Evolutionary conservation across 2,329 filamentous ascomycete genomes (phyloP), one percentile per base, ranked within the genome.

Genomic region (Claviceps africana): DNA sequence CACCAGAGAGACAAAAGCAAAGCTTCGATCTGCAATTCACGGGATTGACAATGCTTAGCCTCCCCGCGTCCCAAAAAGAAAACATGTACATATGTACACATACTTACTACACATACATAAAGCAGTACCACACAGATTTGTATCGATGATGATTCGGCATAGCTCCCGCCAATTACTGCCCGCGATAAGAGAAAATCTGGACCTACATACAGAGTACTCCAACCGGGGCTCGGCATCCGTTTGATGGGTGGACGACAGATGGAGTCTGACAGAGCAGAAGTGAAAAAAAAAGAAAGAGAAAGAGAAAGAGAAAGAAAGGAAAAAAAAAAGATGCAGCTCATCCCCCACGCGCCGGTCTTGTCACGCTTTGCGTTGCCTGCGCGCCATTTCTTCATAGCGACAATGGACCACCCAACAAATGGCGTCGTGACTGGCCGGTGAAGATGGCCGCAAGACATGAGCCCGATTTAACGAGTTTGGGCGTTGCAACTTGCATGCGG

Each of bases 161-260:
- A 43, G 21, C 17, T 19, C 47, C 28, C 48, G 49, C 52, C 52
- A 51, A 54, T 50, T 9, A 21, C 17, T 33, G 25, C 25, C 28
- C n/a, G 30, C 45, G 30, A 21, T 30, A 46, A 47, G 19, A 19
- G 11, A 33, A 35, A 22, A 11, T 10, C 45, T 21, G n/a, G n/a
- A n/a, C n/a, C 8, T 30, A 47, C 19, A 15, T 22, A 47, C 44
- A 47, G n/a, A 21, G 17, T 15, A 5, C 17, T n/a, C 13, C 25
- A 40, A 30, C 37, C 46, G 48, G 45, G 33, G 50, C 37, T 19
- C 31, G 48, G 37, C 37, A 45, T 17, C 45, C 17, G 37, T 17
- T 33, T 42, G 9, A 17, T 31, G 35, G 3, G 45, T 17, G 9
- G 30, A 30, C 43, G n/a, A n/a, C n/a, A n/a, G n/a, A n/a, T n/a